These are phyloP conservation scores for Wallacemonas sp. DNA, from an alignment of 208 protist genomes.

Conservation along the genomic window DNA sequence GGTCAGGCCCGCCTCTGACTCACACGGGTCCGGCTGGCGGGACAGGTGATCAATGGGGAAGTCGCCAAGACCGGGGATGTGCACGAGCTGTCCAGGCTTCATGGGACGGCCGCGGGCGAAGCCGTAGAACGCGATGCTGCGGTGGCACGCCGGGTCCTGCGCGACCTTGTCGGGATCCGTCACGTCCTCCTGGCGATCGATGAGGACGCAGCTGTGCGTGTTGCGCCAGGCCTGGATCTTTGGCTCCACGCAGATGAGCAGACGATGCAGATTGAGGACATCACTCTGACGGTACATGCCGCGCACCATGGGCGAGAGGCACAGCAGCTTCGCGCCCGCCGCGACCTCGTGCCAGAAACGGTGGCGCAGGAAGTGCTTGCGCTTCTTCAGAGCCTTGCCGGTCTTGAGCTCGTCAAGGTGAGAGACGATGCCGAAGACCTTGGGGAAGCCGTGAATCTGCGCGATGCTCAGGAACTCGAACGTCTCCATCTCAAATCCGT, in stretches of 20 bases:
- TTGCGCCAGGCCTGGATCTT: conserved; percentile 97
- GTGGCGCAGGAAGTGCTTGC: conserved; percentile 98
- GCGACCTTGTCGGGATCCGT: conserved; percentile 92
- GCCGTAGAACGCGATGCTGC: conserved; percentile 97
- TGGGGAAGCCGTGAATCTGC: conserved; percentile 98
- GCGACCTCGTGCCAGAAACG: conserved; percentile 94
- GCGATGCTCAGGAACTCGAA: conserved; percentile 99
- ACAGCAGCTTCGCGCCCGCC: conserved; percentile 97
- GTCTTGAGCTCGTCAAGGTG: conserved; percentile 98
- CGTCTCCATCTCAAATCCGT: conserved; percentile 99
- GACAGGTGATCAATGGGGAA: conserved; percentile 90
- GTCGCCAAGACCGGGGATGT: conserved; percentile 98
- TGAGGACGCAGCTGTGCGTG: conserved; percentile 97
- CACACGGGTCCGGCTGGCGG: conserved; percentile 96
- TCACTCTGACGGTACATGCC: conserved; percentile 98
- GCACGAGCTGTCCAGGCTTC: conserved; percentile 90
- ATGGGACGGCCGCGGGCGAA: conserved; percentile 97
- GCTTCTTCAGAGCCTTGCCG: conserved; percentile 95
- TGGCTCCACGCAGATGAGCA: conserved; percentile 97
- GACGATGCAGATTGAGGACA: conserved; percentile 96
- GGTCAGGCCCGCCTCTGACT: conserved; percentile 40
- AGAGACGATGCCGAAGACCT: conserved; percentile 98
- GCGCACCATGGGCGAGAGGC: conserved; percentile 95
- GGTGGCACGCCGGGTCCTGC: conserved; percentile 62
- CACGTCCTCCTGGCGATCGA: conserved; percentile 98